phyloP scores from a whole-genome alignment of 495 filamentous ascomycete species.

The Bathelium albidoporum region DNA sequence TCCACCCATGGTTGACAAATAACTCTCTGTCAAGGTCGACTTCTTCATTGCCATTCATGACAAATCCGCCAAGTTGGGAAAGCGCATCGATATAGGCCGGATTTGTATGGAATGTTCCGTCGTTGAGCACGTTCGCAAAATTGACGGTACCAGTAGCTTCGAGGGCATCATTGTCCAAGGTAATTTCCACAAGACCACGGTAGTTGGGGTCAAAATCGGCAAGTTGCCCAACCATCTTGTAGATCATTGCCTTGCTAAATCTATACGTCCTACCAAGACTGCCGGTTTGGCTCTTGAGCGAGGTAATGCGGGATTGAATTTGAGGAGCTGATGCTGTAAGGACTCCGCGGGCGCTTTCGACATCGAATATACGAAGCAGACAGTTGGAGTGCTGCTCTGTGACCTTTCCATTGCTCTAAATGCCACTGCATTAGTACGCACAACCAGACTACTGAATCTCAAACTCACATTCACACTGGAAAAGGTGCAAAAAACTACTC shows the following conservation, averaged over 20 bases:
- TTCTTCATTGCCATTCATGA: constrained; percentile 63
- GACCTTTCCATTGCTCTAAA: constrained; percentile 5
- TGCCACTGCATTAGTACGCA: no score
- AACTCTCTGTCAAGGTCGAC: constrained; percentile 60
- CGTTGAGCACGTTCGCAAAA: constrained; percentile 50
- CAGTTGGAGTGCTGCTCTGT: constrained; percentile 7
- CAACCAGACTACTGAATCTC: no score
- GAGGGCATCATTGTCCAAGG: constrained; percentile 7
- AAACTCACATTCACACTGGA: background rate
- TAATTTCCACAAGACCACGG: constrained; percentile 5
- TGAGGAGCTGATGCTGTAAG: background rate
- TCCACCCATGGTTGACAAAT: constrained; percentile 74
- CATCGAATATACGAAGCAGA: constrained; percentile 2
- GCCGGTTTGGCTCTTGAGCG: background rate
- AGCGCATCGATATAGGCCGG: constrained; percentile 67
- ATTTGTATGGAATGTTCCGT: constrained; percentile 54
- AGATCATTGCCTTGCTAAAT: constrained; percentile 9
- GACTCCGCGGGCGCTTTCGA: background rate
- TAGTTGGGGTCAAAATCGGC: constrained; percentile 13
- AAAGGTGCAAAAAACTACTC: background rate
- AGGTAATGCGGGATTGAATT: background rate
- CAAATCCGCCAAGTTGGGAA: constrained; percentile 42
- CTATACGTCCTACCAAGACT: constrained; percentile 1
- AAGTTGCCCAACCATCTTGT: constrained; percentile 10
- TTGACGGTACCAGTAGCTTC: constrained; percentile 6